Evolutionary conservation across 306 rosid species (phyloP).

Genomic region (Purshia tridentata): DNA sequence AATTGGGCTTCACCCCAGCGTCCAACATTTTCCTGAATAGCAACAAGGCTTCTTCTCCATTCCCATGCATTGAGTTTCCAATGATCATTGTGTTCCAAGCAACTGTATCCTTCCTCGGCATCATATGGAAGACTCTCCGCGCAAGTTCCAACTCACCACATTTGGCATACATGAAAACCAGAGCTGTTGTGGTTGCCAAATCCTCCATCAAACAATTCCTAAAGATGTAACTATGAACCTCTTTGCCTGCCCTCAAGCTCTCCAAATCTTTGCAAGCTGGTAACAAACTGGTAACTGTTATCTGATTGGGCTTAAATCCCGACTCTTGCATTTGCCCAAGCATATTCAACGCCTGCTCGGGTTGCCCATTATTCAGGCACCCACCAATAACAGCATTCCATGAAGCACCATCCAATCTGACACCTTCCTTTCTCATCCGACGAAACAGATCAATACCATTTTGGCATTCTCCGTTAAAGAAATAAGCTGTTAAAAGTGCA

Average conservation of each 20-base stretch:
- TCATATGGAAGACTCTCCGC: slow-evolving; percentile 3
- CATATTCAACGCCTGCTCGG: slow-evolving; percentile 41
- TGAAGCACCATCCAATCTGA: slow-evolving; percentile 41
- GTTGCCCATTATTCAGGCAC: slow-evolving; percentile 46
- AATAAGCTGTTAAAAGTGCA: slow-evolving; percentile 48
- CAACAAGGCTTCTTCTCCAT: slow-evolving; percentile 50
- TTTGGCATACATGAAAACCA: slow-evolving; percentile 50
- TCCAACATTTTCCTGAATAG: slow-evolving; percentile 43
- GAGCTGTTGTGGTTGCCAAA: slow-evolving; percentile 39
- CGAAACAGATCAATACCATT: slow-evolving; percentile 42
- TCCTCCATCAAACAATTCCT: slow-evolving; percentile 42
- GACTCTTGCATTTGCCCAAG: slow-evolving; percentile 51
- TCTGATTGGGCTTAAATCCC: slow-evolving; percentile 52
- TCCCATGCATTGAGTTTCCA: slow-evolving; percentile 51
- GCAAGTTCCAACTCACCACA: slow-evolving; percentile 53
- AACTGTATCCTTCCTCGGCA: slow-evolving; percentile 38
- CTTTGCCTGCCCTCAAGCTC: slow-evolving; percentile 53
- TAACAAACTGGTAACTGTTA: slow-evolving; percentile 44
- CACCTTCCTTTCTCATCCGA: slow-evolving; percentile 39
- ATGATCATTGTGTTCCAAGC: slow-evolving; percentile 64
- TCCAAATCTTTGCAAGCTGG: slow-evolving; percentile 54
- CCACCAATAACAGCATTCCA: slow-evolving; percentile 64
- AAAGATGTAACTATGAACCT: slow-evolving; percentile 47
- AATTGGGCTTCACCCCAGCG: slow-evolving; percentile 43
- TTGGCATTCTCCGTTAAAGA: slow-evolving; percentile 41